Percentiles rank a stretch among this genome's conserved stretches.
phyloP scores from a whole-genome alignment of 2,329 filamentous ascomycete species.

The Phialocephala sp. region DNA sequence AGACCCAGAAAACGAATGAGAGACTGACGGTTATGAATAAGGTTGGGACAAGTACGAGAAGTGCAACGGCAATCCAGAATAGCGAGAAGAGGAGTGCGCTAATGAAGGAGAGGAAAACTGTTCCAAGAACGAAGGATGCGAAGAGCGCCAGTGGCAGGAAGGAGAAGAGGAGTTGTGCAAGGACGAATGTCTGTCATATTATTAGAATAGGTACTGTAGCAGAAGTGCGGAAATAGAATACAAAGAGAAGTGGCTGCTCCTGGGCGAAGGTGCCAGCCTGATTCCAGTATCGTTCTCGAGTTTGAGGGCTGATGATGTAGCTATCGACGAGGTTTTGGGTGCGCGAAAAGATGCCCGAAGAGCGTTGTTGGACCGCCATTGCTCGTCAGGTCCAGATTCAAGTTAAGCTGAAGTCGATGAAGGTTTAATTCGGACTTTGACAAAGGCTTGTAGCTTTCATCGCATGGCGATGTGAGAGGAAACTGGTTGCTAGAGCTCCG shows the following conservation, averaged over 20 bases:
- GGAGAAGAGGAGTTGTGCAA: conserved; percentile 67
- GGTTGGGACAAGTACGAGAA: conserved; percentile 71
- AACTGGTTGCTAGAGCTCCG: not conserved
- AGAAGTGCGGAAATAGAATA: conserved; percentile 48
- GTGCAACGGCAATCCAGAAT: conserved; percentile 70
- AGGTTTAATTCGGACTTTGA: not conserved
- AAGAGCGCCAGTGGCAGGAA: conserved; percentile 74
- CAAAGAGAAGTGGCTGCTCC: conserved; percentile 71
- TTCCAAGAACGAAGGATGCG: conserved; percentile 65
- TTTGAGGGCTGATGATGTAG: conserved; percentile 61
- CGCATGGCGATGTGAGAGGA: not conserved
- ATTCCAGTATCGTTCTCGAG: conserved; percentile 61
- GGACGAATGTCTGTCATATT: conserved; percentile 65
- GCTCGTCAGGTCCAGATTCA: conserved; percentile 8
- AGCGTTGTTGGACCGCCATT: conserved; percentile 33
- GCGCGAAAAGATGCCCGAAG: conserved; percentile 31
- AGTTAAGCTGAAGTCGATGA: not conserved
- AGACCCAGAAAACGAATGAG: conserved; percentile 70
- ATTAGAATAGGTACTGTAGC: conserved; percentile 12
- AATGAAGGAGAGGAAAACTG: conserved; percentile 66
- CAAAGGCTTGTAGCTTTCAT: not conserved
- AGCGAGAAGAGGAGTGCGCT: conserved; percentile 69
- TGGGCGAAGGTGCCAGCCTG: conserved; percentile 61
- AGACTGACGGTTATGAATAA: conserved; percentile 68
- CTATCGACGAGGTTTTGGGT: conserved; percentile 48